Evolutionary conservation across 2,329 filamentous ascomycete species (phyloP).

Genomic region (Hypoxylon sp.): DNA sequence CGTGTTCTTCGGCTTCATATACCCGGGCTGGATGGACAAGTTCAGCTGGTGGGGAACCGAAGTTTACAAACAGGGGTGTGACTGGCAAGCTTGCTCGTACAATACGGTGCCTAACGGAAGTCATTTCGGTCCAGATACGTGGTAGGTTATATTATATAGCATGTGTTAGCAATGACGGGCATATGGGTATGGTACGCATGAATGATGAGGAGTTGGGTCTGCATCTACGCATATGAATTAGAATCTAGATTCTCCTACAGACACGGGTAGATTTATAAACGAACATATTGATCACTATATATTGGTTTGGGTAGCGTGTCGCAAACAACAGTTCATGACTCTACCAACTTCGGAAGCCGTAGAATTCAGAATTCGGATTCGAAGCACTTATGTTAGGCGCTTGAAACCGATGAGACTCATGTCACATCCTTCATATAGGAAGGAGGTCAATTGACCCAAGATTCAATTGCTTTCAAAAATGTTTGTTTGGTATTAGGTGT

Average conservation of each 20-base stretch:
- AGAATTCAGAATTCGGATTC: no score
- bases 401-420: no score
- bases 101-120: slow-evolving; percentile 68
- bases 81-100: slow-evolving; percentile 83
- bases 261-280: slow-evolving; percentile 10
- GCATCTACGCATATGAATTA: slow-evolving; percentile 8
- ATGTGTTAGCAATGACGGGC: background rate
- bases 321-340: no score
- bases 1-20: slow-evolving; percentile 87
- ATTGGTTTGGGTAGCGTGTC: no score
- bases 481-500: slow-evolving; percentile 12
- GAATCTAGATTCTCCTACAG: slow-evolving; percentile 10
- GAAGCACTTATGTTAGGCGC: no score
- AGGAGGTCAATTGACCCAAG: background rate
- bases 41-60: slow-evolving; percentile 93
- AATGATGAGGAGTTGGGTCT: slow-evolving; percentile 2
- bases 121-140: slow-evolving; percentile 71
- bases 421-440: no score
- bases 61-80: slow-evolving; percentile 83
- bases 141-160: slow-evolving; percentile 51
- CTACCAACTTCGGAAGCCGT: no score
- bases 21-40: slow-evolving; percentile 75
- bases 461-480: slow-evolving; percentile 14
- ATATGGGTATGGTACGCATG: background rate
- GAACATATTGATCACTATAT: no score